These are phyloP conservation scores for Penicillium sp. DNA, from an alignment of 2,329 filamentous ascomycete species.

Conservation along the genomic window DNA sequence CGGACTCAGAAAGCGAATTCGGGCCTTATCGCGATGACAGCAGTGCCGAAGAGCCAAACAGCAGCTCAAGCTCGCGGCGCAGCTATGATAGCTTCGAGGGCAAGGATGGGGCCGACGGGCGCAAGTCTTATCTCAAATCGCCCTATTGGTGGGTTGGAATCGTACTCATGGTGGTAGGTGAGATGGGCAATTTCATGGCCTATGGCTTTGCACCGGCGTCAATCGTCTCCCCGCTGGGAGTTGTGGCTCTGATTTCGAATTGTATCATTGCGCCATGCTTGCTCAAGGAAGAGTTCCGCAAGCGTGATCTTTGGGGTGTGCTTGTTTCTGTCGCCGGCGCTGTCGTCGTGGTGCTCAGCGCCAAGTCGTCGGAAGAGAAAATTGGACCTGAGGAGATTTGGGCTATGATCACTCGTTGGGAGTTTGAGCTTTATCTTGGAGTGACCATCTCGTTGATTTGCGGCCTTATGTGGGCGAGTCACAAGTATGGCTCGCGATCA, in stretches of 20 bases:
- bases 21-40: constrained; percentile 32
- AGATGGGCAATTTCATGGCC: constrained; percentile 93
- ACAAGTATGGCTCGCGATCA: constrained; percentile 77
- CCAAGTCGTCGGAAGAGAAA: constrained; percentile 85
- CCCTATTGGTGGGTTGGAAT: constrained; percentile 98
- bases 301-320: constrained; percentile 84
- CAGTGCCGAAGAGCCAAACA: constrained; percentile 19
- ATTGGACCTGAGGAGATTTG: constrained; percentile 88
- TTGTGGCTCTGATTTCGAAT: constrained; percentile 95
- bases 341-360: constrained; percentile 89
- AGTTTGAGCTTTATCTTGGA: constrained; percentile 87
- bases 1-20: constrained; percentile 21
- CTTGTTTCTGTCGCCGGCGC: constrained; percentile 83
- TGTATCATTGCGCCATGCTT: constrained; percentile 94
- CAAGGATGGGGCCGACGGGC: constrained; percentile 40
- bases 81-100: constrained; percentile 41
- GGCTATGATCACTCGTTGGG: constrained; percentile 81
- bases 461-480: constrained; percentile 78
- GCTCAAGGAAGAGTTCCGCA: constrained; percentile 86
- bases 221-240: constrained; percentile 92
- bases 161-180: constrained; percentile 86
- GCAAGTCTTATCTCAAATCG: constrained; percentile 79
- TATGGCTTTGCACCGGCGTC: constrained; percentile 98
- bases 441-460: constrained; percentile 74
- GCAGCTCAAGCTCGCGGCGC: constrained; percentile 40